Evolutionary conservation across 2,329 filamentous ascomycete species (phyloP).

Genomic region (Plenodomus biglobosus): DNA sequence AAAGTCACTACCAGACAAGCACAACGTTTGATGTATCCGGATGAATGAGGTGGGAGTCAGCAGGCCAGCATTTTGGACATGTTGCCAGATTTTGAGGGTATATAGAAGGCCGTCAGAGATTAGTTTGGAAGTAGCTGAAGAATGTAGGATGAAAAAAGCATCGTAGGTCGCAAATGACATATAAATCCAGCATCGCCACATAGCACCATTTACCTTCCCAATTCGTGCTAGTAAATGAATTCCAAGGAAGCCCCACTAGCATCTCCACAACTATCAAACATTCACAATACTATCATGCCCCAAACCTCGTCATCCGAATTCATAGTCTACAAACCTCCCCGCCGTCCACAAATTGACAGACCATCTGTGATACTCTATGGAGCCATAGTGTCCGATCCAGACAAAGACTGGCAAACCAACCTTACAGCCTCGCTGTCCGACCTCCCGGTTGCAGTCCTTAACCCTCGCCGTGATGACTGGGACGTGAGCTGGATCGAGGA

Average conservation of each 20-base stretch:
- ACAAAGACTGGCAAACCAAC: conserved; percentile 54
- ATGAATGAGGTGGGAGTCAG: not conserved
- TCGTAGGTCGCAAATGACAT: too few species aligned
- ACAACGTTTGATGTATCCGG: not conserved
- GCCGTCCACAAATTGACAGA: conserved; percentile 13
- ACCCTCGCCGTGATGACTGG: conserved; percentile 62
- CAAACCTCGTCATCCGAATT: conserved; percentile 10
- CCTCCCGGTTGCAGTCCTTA: conserved; percentile 57
- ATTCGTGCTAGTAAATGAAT: not conserved
- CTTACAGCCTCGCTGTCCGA: conserved; percentile 45
- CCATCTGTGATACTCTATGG: conserved; percentile 61
- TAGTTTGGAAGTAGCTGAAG: too few species aligned
- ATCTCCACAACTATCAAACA: not conserved
- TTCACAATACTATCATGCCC: conserved; percentile 12
- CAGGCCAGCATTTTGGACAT: too few species aligned
- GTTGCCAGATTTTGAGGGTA: too few species aligned
- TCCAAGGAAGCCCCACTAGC: not conserved
- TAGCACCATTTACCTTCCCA: not conserved
- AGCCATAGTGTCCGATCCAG: conserved; percentile 48
- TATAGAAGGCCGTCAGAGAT: too few species aligned
- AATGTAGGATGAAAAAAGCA: too few species aligned
- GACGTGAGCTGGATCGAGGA: conserved; percentile 60
- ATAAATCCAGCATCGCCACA: not conserved
- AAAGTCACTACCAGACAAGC: not conserved
- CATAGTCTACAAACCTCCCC: conserved; percentile 27